Evolutionary conservation across 306 rosid species (phyloP), one percentile per base, ranked within the genome.

Genomic region (Pyrus bretschneideri): DNA sequence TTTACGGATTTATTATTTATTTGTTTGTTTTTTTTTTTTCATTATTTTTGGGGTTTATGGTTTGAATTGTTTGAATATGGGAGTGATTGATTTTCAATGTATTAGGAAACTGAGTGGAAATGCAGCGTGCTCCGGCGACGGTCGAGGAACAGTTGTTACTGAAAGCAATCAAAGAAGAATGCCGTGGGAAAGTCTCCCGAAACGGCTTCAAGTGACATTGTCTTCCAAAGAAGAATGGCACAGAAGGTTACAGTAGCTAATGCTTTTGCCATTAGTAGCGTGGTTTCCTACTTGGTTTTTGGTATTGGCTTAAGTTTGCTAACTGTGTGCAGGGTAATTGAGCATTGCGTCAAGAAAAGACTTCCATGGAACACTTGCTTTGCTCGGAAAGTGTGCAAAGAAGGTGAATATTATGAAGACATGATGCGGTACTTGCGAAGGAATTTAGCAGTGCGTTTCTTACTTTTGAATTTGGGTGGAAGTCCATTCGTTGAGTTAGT

Each of bases 171-270:
- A 87, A 85, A 81, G 98, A 93, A 58, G 97, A 93, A 80, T 91
- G 94, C 29, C 84, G 17, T 93, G 97, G 97, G 97, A 91, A 64
- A 93, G 45, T 82, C 91, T 93, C 67, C 94, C 97, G 1, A 88
- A 84, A 84, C 88, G 98, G 76, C 96, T 93, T 79, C 94, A 87
- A 77, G 85, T 80, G 31, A 81, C 85, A 6, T 78, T 93, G 74
- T 78, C 97, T 61, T 84, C 98, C 30, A 93, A 78, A 68, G 97
- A 93, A 82, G 98, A 93, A 71, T 93, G 98, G 98, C 88, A 88
- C 76, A 83, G 84, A 87, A 90, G 94, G 97, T 93, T 70, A 62
- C 84, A 27, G 38, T 75, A 55, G 29, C 29, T 58, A 31, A 22
- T 70, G 76, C 17, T 57, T 51, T 38, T 7, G 44, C 11, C 21